phyloP scores from a whole-genome alignment of 2,329 filamentous ascomycete genomes.

The Tolypocladium tropicale region DNA sequence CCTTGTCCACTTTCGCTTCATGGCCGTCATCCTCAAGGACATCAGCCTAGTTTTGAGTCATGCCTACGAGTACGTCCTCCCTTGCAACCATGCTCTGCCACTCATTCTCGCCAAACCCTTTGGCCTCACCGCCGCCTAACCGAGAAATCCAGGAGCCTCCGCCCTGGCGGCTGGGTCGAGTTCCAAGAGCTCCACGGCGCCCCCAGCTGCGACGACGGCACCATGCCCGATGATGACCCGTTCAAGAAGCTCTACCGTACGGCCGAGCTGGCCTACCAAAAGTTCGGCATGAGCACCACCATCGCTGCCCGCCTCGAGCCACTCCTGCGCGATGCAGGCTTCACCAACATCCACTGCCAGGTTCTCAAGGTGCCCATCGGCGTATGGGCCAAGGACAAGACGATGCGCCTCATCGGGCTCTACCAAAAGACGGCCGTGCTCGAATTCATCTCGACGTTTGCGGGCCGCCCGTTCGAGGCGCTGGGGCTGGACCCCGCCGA shows the following conservation, averaged over 20 bases:
- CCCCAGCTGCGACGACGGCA: neutral
- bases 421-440: neutral
- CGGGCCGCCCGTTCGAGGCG: neutral
- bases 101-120: neutral
- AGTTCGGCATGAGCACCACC: neutral
- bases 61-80: slow-evolving; percentile 8
- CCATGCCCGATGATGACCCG: neutral
- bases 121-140: neutral
- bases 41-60: neutral
- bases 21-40: neutral
- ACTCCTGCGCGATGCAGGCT: neutral
- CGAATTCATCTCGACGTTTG: neutral
- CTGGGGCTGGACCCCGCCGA: neutral
- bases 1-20: slow-evolving; percentile 19
- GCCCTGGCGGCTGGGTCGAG: slow-evolving; percentile 31
- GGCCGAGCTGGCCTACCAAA: neutral
- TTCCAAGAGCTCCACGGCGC: neutral
- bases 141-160: slow-evolving; percentile 10
- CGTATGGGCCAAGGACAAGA: neutral
- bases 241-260: neutral
- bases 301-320: neutral
- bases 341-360: neutral
- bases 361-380: neutral
- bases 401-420: neutral
- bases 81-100: neutral